Evolutionary conservation across 2,329 filamentous ascomycete species (phyloP).

Genomic region (Leptodontidium sp.): DNA sequence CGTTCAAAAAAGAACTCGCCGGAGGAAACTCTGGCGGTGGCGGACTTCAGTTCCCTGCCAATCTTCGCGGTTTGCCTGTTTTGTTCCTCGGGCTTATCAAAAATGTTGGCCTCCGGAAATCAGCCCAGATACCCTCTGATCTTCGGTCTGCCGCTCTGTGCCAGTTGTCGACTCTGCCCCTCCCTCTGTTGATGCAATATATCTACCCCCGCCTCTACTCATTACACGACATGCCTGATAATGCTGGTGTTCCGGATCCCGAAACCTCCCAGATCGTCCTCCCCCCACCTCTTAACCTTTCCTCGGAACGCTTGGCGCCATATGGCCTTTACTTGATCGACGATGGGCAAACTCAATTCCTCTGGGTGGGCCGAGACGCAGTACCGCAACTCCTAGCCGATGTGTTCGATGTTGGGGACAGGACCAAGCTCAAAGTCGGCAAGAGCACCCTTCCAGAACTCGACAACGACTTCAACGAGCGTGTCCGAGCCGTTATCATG

Average conservation of each 20-base stretch:
- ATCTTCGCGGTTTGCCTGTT: constrained; percentile 86
- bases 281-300: constrained; percentile 84
- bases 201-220: constrained; percentile 89
- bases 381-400: constrained; percentile 88
- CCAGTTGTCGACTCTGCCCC: constrained; percentile 89
- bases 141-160: constrained; percentile 92
- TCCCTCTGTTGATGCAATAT: constrained; percentile 91
- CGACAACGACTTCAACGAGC: constrained; percentile 96
- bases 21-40: constrained; percentile 94
- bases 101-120: constrained; percentile 92
- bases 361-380: constrained; percentile 94
- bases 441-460: constrained; percentile 87
- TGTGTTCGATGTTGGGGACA: constrained; percentile 88
- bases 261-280: constrained; percentile 89
- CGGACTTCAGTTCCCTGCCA: constrained; percentile 92
- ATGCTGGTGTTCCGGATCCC: constrained; percentile 83
- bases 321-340: constrained; percentile 97
- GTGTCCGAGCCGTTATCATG: constrained; percentile 86
- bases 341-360: constrained; percentile 95
- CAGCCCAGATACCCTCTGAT: constrained; percentile 91
- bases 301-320: constrained; percentile 84
- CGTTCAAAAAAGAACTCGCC: constrained; percentile 95
- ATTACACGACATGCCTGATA: constrained; percentile 95
- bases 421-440: constrained; percentile 85
- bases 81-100: constrained; percentile 96